Percentiles rank a stretch among this genome's conserved stretches.
Evolutionary conservation across 2,329 filamentous ascomycete genomes (phyloP).

Genomic region (Daldinia sp.): DNA sequence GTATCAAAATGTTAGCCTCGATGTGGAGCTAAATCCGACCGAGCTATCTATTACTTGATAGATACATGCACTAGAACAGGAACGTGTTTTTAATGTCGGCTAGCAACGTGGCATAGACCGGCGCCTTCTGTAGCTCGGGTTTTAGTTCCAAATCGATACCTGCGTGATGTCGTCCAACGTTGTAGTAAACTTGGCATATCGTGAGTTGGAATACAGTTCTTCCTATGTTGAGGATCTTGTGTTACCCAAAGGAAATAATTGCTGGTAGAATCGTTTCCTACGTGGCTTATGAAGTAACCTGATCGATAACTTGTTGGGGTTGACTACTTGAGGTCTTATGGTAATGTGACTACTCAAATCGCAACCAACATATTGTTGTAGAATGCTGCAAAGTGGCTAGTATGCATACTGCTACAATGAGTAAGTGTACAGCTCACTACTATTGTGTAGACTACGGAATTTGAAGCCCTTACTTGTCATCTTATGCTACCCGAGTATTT

Average conservation of each 20-base stretch:
- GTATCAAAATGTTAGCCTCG: background rate
- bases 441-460: background rate
- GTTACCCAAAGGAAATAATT: background rate
- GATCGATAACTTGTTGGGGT: background rate
- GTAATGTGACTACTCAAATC: background rate
- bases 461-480: background rate
- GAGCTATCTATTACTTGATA: conserved; percentile 7
- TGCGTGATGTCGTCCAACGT: conserved; percentile 15
- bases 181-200: conserved; percentile 18
- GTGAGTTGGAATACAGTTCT: background rate
- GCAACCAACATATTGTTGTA: background rate
- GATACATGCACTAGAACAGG: conserved; percentile 20
- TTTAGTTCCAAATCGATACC: conserved; percentile 16
- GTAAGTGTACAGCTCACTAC: background rate
- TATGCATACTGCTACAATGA: background rate
- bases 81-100: conserved; percentile 18
- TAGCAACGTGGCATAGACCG: conserved; percentile 31
- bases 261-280: background rate
- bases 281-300: background rate
- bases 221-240: background rate
- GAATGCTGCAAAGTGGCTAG: background rate
- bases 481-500: background rate
- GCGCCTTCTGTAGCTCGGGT: conserved; percentile 12
- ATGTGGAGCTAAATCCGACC: conserved; percentile 8
- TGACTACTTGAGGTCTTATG: background rate